Percentiles rank a stretch among this genome's conserved stretches.
These are phyloP conservation scores for Trichophyton benhamiae DNA, from an alignment of 2,329 filamentous ascomycete genomes.

Conservation along the genomic window DNA sequence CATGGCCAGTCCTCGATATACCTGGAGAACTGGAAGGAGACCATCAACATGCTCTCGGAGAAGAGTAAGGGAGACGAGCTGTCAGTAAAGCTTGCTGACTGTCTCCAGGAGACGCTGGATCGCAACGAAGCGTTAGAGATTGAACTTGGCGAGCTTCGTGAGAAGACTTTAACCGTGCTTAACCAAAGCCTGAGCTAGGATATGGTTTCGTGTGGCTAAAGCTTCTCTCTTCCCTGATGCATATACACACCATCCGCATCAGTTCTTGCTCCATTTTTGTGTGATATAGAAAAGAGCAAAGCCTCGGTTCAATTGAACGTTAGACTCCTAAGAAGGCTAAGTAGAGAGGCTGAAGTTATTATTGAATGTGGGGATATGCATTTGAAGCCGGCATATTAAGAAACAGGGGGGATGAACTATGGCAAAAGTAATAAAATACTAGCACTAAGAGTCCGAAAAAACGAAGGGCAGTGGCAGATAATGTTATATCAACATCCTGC, in stretches of 20 bases:
- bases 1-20: neutral
- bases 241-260: too few species aligned
- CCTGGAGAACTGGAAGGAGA: constrained; percentile 5
- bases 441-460: too few species aligned
- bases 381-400: too few species aligned
- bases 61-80: neutral
- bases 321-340: too few species aligned
- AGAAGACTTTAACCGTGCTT: neutral
- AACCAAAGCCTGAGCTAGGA: neutral
- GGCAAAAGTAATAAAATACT: too few species aligned
- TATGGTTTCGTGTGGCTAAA: neutral
- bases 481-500: neutral
- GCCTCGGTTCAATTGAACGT: too few species aligned
- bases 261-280: neutral
- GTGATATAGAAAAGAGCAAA: too few species aligned
- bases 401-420: too few species aligned
- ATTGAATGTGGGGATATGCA: too few species aligned
- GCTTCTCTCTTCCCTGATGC: neutral
- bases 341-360: too few species aligned
- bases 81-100: constrained; percentile 5
- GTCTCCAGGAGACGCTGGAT: constrained; percentile 5
- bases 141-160: constrained; percentile 1
- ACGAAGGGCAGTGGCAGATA: too few species aligned
- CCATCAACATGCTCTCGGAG: neutral
- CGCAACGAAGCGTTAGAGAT: constrained; percentile 8